Evolutionary conservation across 73 alveolate genomes (phyloP).

Genomic region (Paramecium sonneborni): DNA sequence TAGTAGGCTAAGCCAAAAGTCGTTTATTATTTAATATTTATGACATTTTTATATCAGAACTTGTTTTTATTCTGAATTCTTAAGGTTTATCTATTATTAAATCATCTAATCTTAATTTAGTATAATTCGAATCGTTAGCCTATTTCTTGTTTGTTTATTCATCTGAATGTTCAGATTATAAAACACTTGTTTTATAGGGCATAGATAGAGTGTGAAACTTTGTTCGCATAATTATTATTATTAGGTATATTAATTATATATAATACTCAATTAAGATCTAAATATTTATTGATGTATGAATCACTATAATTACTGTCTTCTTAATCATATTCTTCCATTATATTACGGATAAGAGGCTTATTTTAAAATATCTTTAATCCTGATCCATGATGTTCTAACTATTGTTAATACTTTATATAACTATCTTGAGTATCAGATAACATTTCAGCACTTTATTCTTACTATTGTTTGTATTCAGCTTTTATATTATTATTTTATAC

Average conservation of each 20-base stretch:
- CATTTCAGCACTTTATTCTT: not conserved
- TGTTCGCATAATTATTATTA: not conserved
- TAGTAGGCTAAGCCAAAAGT: not conserved
- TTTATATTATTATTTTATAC: not conserved
- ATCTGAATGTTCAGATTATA: not conserved
- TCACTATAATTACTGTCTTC: not conserved
- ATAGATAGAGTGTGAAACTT: not conserved
- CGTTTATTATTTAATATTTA: not conserved
- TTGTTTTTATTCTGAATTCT: not conserved
- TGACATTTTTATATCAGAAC: not conserved
- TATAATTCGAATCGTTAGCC: not conserved
- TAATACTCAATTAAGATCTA: conserved; percentile 34
- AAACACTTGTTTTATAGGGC: not conserved
- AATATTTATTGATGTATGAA: conserved; percentile 15
- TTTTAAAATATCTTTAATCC: not conserved
- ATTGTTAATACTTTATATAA: not conserved
- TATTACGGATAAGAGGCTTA: not conserved
- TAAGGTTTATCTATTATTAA: not conserved
- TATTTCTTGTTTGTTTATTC: not conserved
- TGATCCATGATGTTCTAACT: not conserved
- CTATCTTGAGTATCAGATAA: not conserved
- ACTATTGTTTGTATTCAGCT: not conserved
- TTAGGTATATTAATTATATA: not conserved
- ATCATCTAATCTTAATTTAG: not conserved
- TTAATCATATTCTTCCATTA: not conserved